Base-by-base conservation (phyloP, 2,329 filamentous ascomycete species). In the Nigrograna mackinnonii region DNA sequence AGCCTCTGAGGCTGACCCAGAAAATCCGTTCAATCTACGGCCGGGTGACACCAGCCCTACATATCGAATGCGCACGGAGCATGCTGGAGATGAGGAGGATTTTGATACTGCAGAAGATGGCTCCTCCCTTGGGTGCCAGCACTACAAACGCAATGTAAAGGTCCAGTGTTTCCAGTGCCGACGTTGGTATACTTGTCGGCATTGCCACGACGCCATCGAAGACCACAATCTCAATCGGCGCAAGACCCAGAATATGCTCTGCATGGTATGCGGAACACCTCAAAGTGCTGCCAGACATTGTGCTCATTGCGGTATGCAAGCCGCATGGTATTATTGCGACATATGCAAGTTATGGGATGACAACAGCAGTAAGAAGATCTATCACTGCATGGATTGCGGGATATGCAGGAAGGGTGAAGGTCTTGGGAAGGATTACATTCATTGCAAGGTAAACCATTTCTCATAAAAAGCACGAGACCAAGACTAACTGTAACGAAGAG, bases 321-420 rank as follows among this genome's bases (percentile, higher is more conserved):
- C 89, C 5, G 91, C 92, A 11, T 87, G 87, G 60, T 97, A 97
- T 68, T 99, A 95, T 65, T 99, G 94, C 71, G 81, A 84, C 40
- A 87, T 94, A 41, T 99, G 94, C 77, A 96, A 96, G 70, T 78
- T 99, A 2, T 99, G 94, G 94, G 92, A 97, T 61, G 91, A 97
- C 60, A 89, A 96, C 55, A 82, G 84, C 41, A 85, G 84, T 53
- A 96, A 95, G 67, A 87, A 86, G 52, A 96, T 97, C 43, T 99
- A 99, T 64, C 94, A 99, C 66, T 99, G 94, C 68, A 82, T 85
- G 60, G 94, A 97, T 60, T 99, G 94, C 68, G 94, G 94, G 4
- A 96, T 99, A 47, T 99, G 94, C 65, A 82, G 94, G 44, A 85
- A 91, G 43, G 94, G 94, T 1, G 83, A 90, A 66, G 94, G 94